Conservation (phyloP, 1,284 basidiomycete species). For the Porodaedalea pini region DNA sequence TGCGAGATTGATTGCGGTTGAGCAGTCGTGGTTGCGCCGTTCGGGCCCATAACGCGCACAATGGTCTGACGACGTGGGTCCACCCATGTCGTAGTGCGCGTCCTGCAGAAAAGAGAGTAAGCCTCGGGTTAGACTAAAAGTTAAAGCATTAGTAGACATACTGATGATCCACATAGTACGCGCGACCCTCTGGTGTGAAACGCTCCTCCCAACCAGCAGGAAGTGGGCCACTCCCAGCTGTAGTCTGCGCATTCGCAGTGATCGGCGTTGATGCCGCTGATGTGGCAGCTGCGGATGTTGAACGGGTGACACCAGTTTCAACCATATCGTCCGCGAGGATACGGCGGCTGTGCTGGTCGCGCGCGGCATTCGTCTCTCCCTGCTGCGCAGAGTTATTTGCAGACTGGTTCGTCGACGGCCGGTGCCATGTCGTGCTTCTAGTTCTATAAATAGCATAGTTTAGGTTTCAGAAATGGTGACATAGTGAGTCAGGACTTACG, state of each 20-base stretch:
- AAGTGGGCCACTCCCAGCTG: slow-evolving; percentile 75
- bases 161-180: slow-evolving; percentile 61
- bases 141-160: not conserved
- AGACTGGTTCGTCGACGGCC: slow-evolving; percentile 55
- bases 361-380: slow-evolving; percentile 64
- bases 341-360: slow-evolving; percentile 75
- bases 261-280: slow-evolving; percentile 42
- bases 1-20: slow-evolving; percentile 84
- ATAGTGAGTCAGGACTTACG: slow-evolving; percentile 29
- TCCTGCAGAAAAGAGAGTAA: slow-evolving; percentile 57
- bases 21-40: slow-evolving; percentile 69
- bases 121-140: not conserved
- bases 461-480: not conserved
- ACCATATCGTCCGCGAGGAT: slow-evolving; percentile 78
- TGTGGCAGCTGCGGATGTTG: slow-evolving; percentile 32
- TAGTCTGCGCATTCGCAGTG: slow-evolving; percentile 56
- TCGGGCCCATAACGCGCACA: slow-evolving; percentile 73
- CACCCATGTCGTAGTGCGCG: slow-evolving; percentile 96
- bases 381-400: slow-evolving; percentile 53
- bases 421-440: slow-evolving; percentile 89
- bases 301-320: slow-evolving; percentile 45
- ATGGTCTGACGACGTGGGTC: slow-evolving; percentile 89
- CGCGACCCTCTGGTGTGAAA: slow-evolving; percentile 89
- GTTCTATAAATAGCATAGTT: slow-evolving; percentile 36
- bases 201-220: slow-evolving; percentile 96